Evolutionary conservation across 345 rosid species (phyloP), one percentile per base, ranked within the genome.

Genomic region (Brassica juncea): DNA sequence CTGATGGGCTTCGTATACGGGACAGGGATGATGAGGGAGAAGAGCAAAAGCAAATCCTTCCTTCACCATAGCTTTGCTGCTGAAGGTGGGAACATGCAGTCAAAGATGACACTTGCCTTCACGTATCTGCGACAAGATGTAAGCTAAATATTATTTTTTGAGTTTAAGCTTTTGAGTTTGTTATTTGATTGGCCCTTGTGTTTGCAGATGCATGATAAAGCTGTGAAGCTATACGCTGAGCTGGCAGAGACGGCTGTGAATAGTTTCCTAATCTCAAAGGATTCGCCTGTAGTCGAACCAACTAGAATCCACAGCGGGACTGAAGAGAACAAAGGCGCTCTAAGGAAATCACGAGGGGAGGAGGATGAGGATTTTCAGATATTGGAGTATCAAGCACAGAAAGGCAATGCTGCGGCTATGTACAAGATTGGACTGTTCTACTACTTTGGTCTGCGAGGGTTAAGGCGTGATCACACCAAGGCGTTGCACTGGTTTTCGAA

Each of bases 331-430:
- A 96, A 93, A 86, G 97, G 89, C 15, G 97, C 92, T 16, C 66
- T 96, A 30, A 90, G 96, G 82, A 93, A 93, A 79, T 93, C 91
- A 0, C 87, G 89, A 34, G 99, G 99, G n/a, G 99, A 96, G 82
- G 95, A 96, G 14, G 98, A 96, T 72, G 98, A 96, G 76, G 99
- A 91, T 82, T 96, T 93, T 65, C 99, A 96, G 89, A 91, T 93
- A 70, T 82, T 92, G 85, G 98, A 93, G 77, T 93, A 91, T 81
- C 97, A 93, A 82, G 99, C 99, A 19, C 97, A 90, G 82, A 96
- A 93, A 84, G 99, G 98, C 55, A 93, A 92, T 88, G 89, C 94
- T 37, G 85, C 21, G 2, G 98, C 98, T 0, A 93, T 96, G 99
- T 89, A 91, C 84, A 96, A 83, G 75, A 87, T 93, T 55, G 99